These are phyloP conservation scores for Trametes elegans DNA, from an alignment of 768 basidiomycete species.

Conservation along the genomic window DNA sequence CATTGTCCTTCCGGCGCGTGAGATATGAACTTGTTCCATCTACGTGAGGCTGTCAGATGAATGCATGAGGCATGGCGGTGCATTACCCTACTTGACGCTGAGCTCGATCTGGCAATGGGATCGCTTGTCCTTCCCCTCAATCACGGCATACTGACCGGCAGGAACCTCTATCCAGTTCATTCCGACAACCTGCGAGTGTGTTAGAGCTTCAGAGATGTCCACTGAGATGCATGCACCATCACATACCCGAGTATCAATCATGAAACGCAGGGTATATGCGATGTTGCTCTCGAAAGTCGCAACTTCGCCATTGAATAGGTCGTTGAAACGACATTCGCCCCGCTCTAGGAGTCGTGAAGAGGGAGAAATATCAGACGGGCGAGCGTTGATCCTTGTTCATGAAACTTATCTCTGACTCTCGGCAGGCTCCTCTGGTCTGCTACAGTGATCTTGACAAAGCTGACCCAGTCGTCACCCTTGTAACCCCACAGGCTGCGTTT, in stretches of 20 bases:
- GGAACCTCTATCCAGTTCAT: conserved; percentile 99
- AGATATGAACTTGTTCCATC: conserved; percentile 84
- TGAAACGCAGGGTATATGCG: conserved; percentile 86
- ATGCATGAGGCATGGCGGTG: background rate
- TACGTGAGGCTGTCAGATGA: conserved; percentile 30
- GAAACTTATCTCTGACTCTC: conserved; percentile 86
- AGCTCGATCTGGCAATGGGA: conserved; percentile 92
- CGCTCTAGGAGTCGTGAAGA: conserved; percentile 49
- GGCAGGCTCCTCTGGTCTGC: conserved; percentile 73
- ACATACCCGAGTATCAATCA: conserved; percentile 91
- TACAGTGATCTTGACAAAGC: conserved; percentile 85
- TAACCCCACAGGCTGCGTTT: conserved; percentile 88
- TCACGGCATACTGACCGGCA: conserved; percentile 72
- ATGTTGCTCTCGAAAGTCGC: conserved; percentile 95
- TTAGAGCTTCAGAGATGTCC: background rate
- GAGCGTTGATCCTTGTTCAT: conserved; percentile 30
- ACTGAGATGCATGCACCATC: background rate
- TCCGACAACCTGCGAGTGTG: conserved; percentile 69
- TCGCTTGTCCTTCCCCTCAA: conserved; percentile 53
- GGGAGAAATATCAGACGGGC: conserved; percentile 3
- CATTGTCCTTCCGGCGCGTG: conserved; percentile 90
- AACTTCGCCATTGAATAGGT: conserved; percentile 44
- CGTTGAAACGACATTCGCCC: conserved; percentile 49
- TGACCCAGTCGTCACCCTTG: conserved; percentile 69
- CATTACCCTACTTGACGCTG: conserved; percentile 55